Evolutionary conservation across 306 rosid genomes (phyloP), one percentile per base, ranked within the genome.

Genomic region (Castanea sativa): DNA sequence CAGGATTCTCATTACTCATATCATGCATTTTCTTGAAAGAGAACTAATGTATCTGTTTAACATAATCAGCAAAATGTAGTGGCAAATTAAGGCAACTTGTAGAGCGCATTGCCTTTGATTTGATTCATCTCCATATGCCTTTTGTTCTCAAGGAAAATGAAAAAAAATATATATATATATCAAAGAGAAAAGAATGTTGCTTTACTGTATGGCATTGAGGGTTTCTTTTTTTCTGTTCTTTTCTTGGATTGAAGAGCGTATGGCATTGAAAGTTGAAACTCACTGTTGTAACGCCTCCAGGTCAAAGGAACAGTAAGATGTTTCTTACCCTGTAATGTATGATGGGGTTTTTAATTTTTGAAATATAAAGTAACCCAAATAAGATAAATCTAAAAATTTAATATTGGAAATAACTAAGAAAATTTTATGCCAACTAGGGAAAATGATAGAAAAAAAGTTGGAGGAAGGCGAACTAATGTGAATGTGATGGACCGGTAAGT

Each of bases 261-360:
- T 77, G 76, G 78, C 83, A 77, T 78, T 77, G 74, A 23, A 9
- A 71, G 55, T 60, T 8, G 12, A 41, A 41, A 41, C 35, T 49
- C 53, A 3, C 53, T 49, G 27, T 14, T 23, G 18, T 60, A 61
- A 61, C 41, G 43, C 45, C 70, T 29, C 43, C 16, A 49, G 53
- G 16, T 49, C 16, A 49, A 49, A 64, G 32, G 12, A 18, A 64
- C 18, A 63, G 43, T 9, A 41, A 41, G 45, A 8, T 41, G 45
- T 41, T 41, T 30, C 25, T 32, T 5, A 4, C 71, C 23, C 53
- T 13, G 14, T 9, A 0, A 10, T 12, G 53, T 49, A 49, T 49
- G 15, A 49, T 12, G 16, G 53, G 5, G 16, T 49, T 11, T 49
- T 49, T 49, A 49, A 49, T 49, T 49, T 49, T 49, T 49, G 53